phyloP scores from a whole-genome alignment of 75 land plant species.

The Larix kaempferi region DNA sequence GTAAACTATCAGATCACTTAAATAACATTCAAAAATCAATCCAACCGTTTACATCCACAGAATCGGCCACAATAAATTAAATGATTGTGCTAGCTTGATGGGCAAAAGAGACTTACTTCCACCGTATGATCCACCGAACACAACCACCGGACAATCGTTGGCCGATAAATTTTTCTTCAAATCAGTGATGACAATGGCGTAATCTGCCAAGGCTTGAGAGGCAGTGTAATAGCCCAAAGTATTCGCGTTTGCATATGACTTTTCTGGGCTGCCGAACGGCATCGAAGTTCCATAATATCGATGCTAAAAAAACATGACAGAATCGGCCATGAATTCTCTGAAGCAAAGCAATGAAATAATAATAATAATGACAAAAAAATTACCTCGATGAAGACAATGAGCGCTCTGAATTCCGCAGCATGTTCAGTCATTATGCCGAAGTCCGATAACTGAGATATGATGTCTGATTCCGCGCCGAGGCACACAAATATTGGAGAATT shows the following conservation, averaged over 20 bases:
- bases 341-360: neutral
- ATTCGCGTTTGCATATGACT: conserved; percentile 28
- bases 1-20: too few relatives aligned
- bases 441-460: conserved; percentile 25
- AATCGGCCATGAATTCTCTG: neutral
- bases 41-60: too few relatives aligned
- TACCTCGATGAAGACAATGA: conserved; percentile 62
- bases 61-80: too few relatives aligned
- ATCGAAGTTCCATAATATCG: conserved; percentile 66
- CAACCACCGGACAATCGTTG: conserved; percentile 47
- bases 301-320: conserved; percentile 25
- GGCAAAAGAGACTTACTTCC: conserved; percentile 66
- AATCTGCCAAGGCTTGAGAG: conserved; percentile 68
- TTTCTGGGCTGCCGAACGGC: conserved; percentile 40
- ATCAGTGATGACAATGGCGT: conserved; percentile 33
- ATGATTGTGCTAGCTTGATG: too few relatives aligned
- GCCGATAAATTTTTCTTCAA: conserved; percentile 46
- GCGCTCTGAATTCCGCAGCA: conserved; percentile 47
- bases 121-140: conserved; percentile 71
- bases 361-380: neutral
- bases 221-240: conserved; percentile 44
- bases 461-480: conserved; percentile 41
- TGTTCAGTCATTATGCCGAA: conserved; percentile 37
- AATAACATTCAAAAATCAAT: too few relatives aligned
- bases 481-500: conserved; percentile 48